Conservation (phyloP, 495 filamentous ascomycete genomes). For the Apodospora peruviana region DNA sequence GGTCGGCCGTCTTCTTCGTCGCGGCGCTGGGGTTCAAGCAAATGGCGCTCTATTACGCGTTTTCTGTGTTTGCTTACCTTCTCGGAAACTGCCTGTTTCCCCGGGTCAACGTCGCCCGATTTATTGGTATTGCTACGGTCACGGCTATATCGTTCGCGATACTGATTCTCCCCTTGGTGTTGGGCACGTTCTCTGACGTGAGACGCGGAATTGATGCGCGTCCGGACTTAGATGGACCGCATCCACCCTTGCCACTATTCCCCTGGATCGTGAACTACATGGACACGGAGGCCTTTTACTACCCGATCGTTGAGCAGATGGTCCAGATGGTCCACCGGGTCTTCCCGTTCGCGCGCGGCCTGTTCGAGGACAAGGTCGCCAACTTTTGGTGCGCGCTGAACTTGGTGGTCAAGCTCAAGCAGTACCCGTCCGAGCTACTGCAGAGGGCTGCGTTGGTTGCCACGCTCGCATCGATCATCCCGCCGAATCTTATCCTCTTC, state of each 20-base stretch:
- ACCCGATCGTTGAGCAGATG: constrained; percentile 66
- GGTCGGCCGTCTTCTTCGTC: constrained; percentile 93
- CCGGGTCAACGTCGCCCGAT: constrained; percentile 57
- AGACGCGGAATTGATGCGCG: constrained; percentile 45
- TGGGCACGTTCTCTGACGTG: constrained; percentile 58
- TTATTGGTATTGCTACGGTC: constrained; percentile 66
- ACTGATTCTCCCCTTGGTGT: constrained; percentile 66
- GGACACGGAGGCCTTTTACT: constrained; percentile 60
- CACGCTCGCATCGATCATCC: constrained; percentile 68
- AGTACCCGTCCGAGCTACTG: constrained; percentile 59
- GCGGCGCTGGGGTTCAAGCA: constrained; percentile 91
- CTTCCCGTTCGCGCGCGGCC: constrained; percentile 87
- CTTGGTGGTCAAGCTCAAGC: constrained; percentile 76
- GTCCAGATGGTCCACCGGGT: constrained; percentile 80
- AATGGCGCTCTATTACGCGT: constrained; percentile 97
- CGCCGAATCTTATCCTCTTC: constrained; percentile 75
- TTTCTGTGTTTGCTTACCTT: constrained; percentile 85
- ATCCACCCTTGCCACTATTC: constrained; percentile 54
- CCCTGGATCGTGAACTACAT: constrained; percentile 52
- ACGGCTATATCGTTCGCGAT: constrained; percentile 70
- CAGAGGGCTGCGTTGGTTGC: constrained; percentile 71
- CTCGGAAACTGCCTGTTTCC: constrained; percentile 80
- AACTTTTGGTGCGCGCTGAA: constrained; percentile 96
- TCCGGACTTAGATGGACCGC: constrained; percentile 41
- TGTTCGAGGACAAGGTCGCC: constrained; percentile 98